phyloP scores from a whole-genome alignment of 345 rosid genomes.

The Hibiscus tridactylites region DNA sequence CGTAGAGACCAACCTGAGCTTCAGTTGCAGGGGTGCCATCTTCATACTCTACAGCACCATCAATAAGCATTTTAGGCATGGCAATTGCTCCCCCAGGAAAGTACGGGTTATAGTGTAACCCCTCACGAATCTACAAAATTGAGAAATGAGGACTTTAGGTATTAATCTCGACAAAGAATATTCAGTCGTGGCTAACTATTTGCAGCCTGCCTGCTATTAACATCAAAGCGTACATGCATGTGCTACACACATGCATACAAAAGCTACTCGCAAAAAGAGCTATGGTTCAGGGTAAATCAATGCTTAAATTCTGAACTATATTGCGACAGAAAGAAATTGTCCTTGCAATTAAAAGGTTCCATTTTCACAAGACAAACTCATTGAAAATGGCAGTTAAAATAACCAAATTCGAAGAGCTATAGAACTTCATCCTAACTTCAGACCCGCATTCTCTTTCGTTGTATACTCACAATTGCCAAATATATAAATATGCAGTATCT shows the following conservation, averaged over 20 bases:
- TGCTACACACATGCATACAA: background rate
- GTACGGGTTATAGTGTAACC: constrained; percentile 93
- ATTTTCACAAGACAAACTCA: background rate
- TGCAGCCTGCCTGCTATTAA: background rate
- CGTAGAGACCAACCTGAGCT: background rate
- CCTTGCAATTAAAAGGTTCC: background rate
- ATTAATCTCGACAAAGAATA: background rate
- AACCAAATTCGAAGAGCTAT: background rate
- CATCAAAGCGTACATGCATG: background rate
- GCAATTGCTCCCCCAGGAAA: constrained; percentile 72
- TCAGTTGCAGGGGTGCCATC: background rate
- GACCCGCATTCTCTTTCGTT: background rate
- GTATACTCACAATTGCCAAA: background rate
- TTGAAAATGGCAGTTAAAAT: background rate
- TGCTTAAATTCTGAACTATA: background rate
- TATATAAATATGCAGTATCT: background rate
- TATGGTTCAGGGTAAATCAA: background rate
- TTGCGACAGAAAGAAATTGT: background rate
- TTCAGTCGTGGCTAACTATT: background rate
- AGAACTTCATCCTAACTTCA: background rate
- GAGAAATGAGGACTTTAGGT: background rate
- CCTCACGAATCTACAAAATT: constrained; percentile 70
- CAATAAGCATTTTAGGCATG: background rate
- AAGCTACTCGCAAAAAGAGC: background rate
- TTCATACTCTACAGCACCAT: background rate